Evolutionary conservation across 192 early-diverging fungal genomes (phyloP), one percentile per base, ranked within the genome.

Genomic region (Chytriomyces sp.): DNA sequence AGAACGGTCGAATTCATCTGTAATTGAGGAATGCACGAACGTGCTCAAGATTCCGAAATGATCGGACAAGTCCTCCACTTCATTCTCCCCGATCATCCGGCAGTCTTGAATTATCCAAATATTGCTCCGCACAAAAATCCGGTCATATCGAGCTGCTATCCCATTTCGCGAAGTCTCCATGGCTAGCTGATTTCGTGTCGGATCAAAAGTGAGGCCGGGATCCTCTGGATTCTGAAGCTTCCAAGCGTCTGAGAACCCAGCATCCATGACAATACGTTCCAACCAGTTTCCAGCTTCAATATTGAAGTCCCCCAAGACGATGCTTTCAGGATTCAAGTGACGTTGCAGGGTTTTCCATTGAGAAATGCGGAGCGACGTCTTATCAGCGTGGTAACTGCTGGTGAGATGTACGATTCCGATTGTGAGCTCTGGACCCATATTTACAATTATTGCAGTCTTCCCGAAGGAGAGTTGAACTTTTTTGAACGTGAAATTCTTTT

Each of bases 41-140:
- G 17, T 26, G 36, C 68, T 12, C 12, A 52, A 54, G 40, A 70
- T 25, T 2, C 68, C 68, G 28, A 40, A 70, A 41, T 70, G 68
- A 59, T 70, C 68, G 10, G 68, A 70, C 4, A 39, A 8, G 41
- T 70, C 68, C 39, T 39, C 39, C 25, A 31, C 37, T 6, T 22
- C 30, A 1, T 39, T 26, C 0, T 39, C 34, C 37, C 68, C 68
- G 3, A 70, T 5, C 8, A 70, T 6, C 14, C 30, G 25, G 25
- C 33, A 70, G 25, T 26, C n/a, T 2, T n/a, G 17, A 39, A 49
- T 36, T 17, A n/a, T 17, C 34, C n/a, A 59, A 26, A 44, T 19
- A 10, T 1, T n/a, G 30, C 6, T 26, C 53, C 36, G 22, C n/a
- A 56, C 17, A 30, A 70, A 38, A 38, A 70, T n/a, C 1, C 56